phyloP scores from a whole-genome alignment of 169 alveolate species.

The Babesia sp. region DNA sequence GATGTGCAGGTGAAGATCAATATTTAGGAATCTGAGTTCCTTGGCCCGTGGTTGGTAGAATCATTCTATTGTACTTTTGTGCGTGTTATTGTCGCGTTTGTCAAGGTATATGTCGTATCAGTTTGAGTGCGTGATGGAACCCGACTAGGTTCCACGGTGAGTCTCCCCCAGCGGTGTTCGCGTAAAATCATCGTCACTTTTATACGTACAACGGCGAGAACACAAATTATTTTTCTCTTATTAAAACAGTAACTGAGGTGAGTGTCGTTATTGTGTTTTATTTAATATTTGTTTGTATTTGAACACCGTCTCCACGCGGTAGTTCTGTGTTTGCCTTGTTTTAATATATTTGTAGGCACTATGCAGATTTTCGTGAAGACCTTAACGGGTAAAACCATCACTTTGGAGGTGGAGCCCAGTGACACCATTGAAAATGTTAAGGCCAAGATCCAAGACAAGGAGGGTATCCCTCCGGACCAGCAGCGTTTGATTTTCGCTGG shows the following conservation, averaged over 20 bases:
- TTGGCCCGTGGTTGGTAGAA: too few relatives aligned
- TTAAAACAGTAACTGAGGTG: not conserved
- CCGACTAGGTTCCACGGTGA: conserved; percentile 20
- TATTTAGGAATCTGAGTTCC: too few relatives aligned
- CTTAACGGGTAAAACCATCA: conserved; percentile 93
- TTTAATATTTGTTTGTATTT: not conserved
- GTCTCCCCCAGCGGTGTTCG: conserved; percentile 22
- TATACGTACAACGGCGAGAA: not conserved
- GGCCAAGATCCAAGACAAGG: conserved; percentile 96
- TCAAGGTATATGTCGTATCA: not conserved
- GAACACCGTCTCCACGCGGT: conserved; percentile 1
- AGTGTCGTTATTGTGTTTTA: not conserved
- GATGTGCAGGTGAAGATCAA: not conserved
- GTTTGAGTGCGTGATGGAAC: not conserved
- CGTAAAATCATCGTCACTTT: not conserved
- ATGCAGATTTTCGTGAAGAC: conserved; percentile 96
- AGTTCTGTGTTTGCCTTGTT: not conserved
- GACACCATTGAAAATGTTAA: conserved; percentile 97
- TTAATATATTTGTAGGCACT: conserved; percentile 23
- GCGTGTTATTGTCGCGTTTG: not conserved
- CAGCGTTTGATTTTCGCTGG: conserved; percentile 99
- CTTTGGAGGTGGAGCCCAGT: conserved; percentile 94
- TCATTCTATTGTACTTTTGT: too few relatives aligned
- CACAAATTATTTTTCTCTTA: not conserved
- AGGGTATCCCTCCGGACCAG: conserved; percentile 99